Evolutionary conservation across 2,329 filamentous ascomycete species (phyloP).

Genomic region (Fusarium duplospermum): DNA sequence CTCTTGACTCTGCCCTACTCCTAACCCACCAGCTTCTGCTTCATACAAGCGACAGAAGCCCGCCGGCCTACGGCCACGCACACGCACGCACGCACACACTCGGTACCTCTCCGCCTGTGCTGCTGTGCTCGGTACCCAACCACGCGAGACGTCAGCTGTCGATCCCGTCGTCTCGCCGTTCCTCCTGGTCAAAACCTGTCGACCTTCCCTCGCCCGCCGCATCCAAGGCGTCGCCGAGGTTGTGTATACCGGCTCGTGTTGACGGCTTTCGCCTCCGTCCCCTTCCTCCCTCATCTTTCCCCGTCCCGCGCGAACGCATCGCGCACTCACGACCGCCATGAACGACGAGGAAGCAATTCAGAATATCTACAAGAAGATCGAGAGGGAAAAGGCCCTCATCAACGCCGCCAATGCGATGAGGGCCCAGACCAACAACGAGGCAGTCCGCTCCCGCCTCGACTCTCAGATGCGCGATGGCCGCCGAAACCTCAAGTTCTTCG

Average conservation of each 20-base stretch:
- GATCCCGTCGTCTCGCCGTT: not conserved
- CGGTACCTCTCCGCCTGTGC: slow-evolving; percentile 10
- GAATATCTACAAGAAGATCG: slow-evolving; percentile 96
- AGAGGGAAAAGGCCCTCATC: slow-evolving; percentile 95
- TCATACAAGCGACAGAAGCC: slow-evolving; percentile 27
- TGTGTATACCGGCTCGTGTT: slow-evolving; percentile 26
- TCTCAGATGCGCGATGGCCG: slow-evolving; percentile 93
- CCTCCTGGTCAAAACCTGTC: not conserved
- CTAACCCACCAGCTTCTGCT: slow-evolving; percentile 33
- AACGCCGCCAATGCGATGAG: slow-evolving; percentile 95
- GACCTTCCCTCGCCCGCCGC: slow-evolving; percentile 27
- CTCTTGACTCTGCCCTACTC: slow-evolving; percentile 20
- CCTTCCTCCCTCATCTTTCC: slow-evolving; percentile 13
- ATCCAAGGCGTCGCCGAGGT: slow-evolving; percentile 22
- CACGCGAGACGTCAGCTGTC: slow-evolving; percentile 31
- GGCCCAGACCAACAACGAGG: slow-evolving; percentile 93
- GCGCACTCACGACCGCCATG: slow-evolving; percentile 62
- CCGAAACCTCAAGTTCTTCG: slow-evolving; percentile 94
- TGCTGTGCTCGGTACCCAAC: slow-evolving; percentile 26
- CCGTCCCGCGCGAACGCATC: slow-evolving; percentile 55
- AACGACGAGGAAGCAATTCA: slow-evolving; percentile 74
- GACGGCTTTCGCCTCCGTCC: slow-evolving; percentile 25
- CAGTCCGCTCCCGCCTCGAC: slow-evolving; percentile 90
- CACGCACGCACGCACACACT: slow-evolving; percentile 18
- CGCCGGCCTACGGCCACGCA: slow-evolving; percentile 17